Percentiles rank a stretch among this genome's conserved stretches.
These are phyloP conservation scores for Hyaloscypha variabilis DNA, from an alignment of 495 filamentous ascomycete genomes.

Conservation along the genomic window DNA sequence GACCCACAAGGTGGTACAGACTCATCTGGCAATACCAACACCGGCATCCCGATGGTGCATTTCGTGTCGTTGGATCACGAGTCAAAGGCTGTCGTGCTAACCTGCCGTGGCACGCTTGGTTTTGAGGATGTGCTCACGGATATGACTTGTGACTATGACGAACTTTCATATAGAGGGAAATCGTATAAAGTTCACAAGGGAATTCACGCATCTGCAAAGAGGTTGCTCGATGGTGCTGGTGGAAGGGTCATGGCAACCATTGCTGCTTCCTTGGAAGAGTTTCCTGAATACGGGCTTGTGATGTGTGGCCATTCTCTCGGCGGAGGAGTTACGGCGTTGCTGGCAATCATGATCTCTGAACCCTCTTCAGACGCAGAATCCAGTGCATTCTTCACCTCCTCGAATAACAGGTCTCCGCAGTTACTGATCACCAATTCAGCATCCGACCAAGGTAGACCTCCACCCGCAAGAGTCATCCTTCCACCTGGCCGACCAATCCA, in stretches of 20 bases:
- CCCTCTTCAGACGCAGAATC: constrained; percentile 41
- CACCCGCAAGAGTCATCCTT: constrained; percentile 47
- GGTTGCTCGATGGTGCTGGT: constrained; percentile 66
- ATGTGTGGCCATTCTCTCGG: constrained; percentile 79
- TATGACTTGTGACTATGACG: constrained; percentile 81
- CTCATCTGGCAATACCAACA: constrained; percentile 68
- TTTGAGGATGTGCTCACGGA: constrained; percentile 83
- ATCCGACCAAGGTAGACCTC: constrained; percentile 20
- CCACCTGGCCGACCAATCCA: constrained; percentile 71
- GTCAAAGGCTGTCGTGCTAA: constrained; percentile 75
- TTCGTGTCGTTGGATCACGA: constrained; percentile 79
- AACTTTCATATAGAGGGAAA: constrained; percentile 66
- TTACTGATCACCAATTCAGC: constrained; percentile 39
- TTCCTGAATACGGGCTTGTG: constrained; percentile 72
- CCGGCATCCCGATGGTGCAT: constrained; percentile 77
- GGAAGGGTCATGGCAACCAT: constrained; percentile 67
- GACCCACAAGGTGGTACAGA: constrained; percentile 77
- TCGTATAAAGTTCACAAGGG: constrained; percentile 79
- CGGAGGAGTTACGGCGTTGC: constrained; percentile 72
- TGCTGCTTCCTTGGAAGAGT: constrained; percentile 70
- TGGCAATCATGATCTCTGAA: constrained; percentile 74
- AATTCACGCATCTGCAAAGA: constrained; percentile 75
- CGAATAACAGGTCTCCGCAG: constrained; percentile 38
- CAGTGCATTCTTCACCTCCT: constrained; percentile 51
- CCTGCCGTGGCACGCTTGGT: constrained; percentile 75